Evolutionary conservation across 2,329 filamentous ascomycete species (phyloP), one percentile per base, ranked within the genome.

Genomic region (Cordyceps javanica): DNA sequence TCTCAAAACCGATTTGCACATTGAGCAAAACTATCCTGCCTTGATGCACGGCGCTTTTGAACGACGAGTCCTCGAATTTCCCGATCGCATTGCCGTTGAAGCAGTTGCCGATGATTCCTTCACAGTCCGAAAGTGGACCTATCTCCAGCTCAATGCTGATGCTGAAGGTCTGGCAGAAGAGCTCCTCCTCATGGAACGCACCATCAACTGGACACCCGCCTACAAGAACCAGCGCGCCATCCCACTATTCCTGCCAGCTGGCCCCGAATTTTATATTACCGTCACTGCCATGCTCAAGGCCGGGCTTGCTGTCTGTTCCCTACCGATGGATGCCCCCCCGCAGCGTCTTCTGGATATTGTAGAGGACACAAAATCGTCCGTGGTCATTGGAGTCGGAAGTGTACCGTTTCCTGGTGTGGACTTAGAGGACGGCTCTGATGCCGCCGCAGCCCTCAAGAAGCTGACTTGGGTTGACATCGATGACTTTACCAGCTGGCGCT

Each of bases 341-440:
- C 49, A 57, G 21, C 52, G 58, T 14, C 53, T 59, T 11, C 39
- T 53, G 4, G 46, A 57, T 30, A 56, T 59, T 19, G 46, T 57
- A n/a, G 28, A 45, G 26, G 58, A 59, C 41, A 50, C 51, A 6
- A 53, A 30, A 26, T 53, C 58, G 14, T 54, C 58, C 2, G 53
- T 53, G 7, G 51, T 59, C 30, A 48, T 61, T 67, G 50, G 58
- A n/a, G 28, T 58, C 32, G 58, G 59, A 16, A 51, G 59, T 67
- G 14, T 62, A 65, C 3, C 41, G 64, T 19, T 69, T 66, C 52
- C 52, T 16, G 68, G 68, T 25, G 54, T 68, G 10, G 67, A 69
- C 51, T 38, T 59, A 8, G 30, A 48, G 11, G 58, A 59, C 19
- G 58, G 38, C 34, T 55, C 51, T 14, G 46, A 57, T 28, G 55